These are phyloP conservation scores for Ustulina deusta DNA, from an alignment of 2,329 filamentous ascomycete species.

Conservation along the genomic window DNA sequence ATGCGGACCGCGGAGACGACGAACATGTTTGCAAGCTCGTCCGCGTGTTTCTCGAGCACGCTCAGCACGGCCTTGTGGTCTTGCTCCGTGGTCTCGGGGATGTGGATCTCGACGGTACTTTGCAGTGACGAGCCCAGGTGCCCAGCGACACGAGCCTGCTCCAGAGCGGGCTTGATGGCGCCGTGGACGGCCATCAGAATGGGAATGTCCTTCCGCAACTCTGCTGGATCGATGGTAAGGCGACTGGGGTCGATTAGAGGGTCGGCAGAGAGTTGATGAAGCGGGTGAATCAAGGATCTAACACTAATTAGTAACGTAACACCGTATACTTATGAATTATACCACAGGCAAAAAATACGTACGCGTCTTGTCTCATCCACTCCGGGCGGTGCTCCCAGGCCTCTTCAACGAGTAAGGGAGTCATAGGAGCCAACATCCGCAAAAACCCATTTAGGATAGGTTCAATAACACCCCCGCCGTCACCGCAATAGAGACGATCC, in stretches of 20 bases:
- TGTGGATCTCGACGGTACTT: conserved; percentile 72
- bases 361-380: conserved; percentile 66
- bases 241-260: conserved; percentile 58
- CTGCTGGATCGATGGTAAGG: conserved; percentile 54
- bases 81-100: conserved; percentile 50
- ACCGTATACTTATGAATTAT: not conserved
- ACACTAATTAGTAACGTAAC: conserved; percentile 18
- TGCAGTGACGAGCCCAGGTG: conserved; percentile 84
- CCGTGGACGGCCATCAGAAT: conserved; percentile 68
- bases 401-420: conserved; percentile 87
- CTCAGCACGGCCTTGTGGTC: conserved; percentile 1
- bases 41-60: conserved; percentile 56
- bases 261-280: conserved; percentile 60
- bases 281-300: conserved; percentile 55
- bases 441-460: conserved; percentile 78
- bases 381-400: conserved; percentile 82
- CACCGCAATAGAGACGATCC: conserved; percentile 89
- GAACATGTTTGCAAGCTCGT: conserved; percentile 73
- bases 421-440: conserved; percentile 83
- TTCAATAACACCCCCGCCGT: conserved; percentile 72
- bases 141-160: conserved; percentile 77
- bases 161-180: conserved; percentile 80
- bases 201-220: conserved; percentile 59
- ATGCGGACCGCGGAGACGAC: conserved; percentile 63
- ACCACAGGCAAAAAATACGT: conserved; percentile 44